These are phyloP conservation scores for Saccharomyces kudriavzevii DNA, from an alignment of 805 yeast genomes.

Conservation along the genomic window DNA sequence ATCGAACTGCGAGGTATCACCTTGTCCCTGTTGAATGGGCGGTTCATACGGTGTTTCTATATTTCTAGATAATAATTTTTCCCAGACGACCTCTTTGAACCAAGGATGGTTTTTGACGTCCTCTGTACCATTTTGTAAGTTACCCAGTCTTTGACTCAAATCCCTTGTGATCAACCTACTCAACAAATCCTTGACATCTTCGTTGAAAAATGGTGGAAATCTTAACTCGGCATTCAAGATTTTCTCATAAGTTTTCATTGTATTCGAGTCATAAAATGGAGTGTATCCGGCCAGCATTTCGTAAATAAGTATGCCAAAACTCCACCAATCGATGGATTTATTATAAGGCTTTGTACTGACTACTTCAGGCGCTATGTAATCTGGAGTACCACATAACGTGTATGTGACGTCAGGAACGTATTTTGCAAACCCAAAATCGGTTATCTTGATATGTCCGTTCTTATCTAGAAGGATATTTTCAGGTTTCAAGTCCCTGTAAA, in stretches of 20 bases:
- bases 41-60: slow-evolving; percentile 96
- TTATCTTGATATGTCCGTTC: slow-evolving; percentile 80
- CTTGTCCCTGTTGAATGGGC: slow-evolving; percentile 82
- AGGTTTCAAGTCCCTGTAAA: slow-evolving; percentile 85
- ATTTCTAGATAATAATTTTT: slow-evolving; percentile 68
- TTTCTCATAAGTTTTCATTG: slow-evolving; percentile 89
- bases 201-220: slow-evolving; percentile 67
- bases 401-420: slow-evolving; percentile 85
- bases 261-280: slow-evolving; percentile 85
- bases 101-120: slow-evolving; percentile 83
- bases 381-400: slow-evolving; percentile 92
- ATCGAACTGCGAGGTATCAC: slow-evolving; percentile 76
- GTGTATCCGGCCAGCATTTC: slow-evolving; percentile 95
- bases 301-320: slow-evolving; percentile 79
- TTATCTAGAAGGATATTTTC: slow-evolving; percentile 80
- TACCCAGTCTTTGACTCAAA: slow-evolving; percentile 75
- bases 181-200: slow-evolving; percentile 69
- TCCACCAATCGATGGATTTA: slow-evolving; percentile 96
- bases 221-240: slow-evolving; percentile 69
- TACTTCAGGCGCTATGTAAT: slow-evolving; percentile 93
- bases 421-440: slow-evolving; percentile 90
- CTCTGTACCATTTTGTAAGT: slow-evolving; percentile 71
- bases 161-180: slow-evolving; percentile 69
- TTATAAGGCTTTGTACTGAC: slow-evolving; percentile 88
- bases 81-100: slow-evolving; percentile 92